Conservation (phyloP, 2,329 filamentous ascomycete genomes). For the Colletotrichum sublineola region DNA sequence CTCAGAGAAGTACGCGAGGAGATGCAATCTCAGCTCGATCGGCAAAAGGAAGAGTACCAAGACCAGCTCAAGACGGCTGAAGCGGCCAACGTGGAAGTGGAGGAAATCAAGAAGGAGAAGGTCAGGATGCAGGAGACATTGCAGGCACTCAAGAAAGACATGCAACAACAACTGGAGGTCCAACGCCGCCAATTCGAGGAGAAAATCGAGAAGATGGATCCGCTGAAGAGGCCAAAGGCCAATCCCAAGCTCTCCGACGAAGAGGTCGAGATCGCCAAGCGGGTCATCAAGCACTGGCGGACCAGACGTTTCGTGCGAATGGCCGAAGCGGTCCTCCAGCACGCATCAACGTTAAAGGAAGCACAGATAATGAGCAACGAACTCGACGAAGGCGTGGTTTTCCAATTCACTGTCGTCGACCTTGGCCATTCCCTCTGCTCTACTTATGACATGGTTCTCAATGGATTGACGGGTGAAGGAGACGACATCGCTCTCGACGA, state of each 20-base stretch:
- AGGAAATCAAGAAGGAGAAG: constrained; percentile 88
- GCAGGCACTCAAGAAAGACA: constrained; percentile 83
- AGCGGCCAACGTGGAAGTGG: constrained; percentile 81
- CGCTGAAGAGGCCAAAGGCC: constrained; percentile 71
- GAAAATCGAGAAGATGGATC: constrained; percentile 82
- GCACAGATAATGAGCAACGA: constrained; percentile 98
- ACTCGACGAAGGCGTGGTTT: constrained; percentile 91
- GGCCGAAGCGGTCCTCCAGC: constrained; percentile 91
- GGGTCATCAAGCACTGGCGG: constrained; percentile 80
- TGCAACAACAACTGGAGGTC: constrained; percentile 85
- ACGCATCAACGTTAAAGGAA: constrained; percentile 90
- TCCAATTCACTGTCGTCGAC: constrained; percentile 95
- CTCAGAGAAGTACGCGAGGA: constrained; percentile 82
- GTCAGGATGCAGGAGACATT: constrained; percentile 86
- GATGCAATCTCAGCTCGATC: constrained; percentile 85
- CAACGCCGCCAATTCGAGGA: constrained; percentile 89
- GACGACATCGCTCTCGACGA: constrained; percentile 85
- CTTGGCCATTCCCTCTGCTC: constrained; percentile 89
- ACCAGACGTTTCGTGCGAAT: constrained; percentile 90
- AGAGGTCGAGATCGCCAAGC: constrained; percentile 78
- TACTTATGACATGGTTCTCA: constrained; percentile 96
- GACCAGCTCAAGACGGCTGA: constrained; percentile 82
- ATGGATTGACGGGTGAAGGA: constrained; percentile 88
- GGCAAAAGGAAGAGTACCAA: constrained; percentile 85
- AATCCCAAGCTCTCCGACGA: constrained; percentile 76